Percentiles rank a stretch among this genome's conserved stretches.
Evolutionary conservation across 139 green algal species (phyloP).

Genomic region (Coelastrella sp.): DNA sequence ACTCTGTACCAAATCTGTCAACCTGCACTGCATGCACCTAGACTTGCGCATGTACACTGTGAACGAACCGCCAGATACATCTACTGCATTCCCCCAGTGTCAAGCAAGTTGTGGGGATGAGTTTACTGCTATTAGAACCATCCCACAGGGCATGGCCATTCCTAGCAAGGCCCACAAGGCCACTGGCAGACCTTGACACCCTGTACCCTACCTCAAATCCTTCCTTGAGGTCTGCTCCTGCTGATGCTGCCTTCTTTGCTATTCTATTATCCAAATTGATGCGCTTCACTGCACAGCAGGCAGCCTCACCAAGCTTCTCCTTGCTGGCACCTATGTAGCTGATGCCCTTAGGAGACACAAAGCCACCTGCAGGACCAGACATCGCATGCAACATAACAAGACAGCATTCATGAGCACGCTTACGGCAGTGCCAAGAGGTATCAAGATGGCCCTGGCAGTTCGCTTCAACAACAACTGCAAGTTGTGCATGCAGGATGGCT

Average conservation of each 20-base stretch:
- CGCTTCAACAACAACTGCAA: no score
- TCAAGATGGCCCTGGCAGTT: no score
- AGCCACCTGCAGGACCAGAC: constrained; percentile 54
- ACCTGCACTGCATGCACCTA: no score
- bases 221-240: constrained; percentile 87
- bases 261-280: constrained; percentile 88
- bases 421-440: no score
- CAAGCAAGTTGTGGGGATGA: no score
- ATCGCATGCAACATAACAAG: not conserved
- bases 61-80: no score
- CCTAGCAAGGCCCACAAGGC: not conserved
- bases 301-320: constrained; percentile 80
- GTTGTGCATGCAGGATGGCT: no score
- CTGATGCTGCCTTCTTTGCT: constrained; percentile 67
- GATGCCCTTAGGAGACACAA: constrained; percentile 82
- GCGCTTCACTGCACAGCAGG: constrained; percentile 86
- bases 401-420: no score
- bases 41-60: no score
- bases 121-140: not conserved
- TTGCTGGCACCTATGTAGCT: constrained; percentile 85
- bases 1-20: no score
- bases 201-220: constrained; percentile 77
- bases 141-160: not conserved
- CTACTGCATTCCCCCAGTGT: no score
- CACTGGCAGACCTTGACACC: not conserved